Evolutionary conservation across 2,329 filamentous ascomycete species (phyloP), one percentile per base, ranked within the genome.

Genomic region (Stagonosporopsis cucurbitacearum): DNA sequence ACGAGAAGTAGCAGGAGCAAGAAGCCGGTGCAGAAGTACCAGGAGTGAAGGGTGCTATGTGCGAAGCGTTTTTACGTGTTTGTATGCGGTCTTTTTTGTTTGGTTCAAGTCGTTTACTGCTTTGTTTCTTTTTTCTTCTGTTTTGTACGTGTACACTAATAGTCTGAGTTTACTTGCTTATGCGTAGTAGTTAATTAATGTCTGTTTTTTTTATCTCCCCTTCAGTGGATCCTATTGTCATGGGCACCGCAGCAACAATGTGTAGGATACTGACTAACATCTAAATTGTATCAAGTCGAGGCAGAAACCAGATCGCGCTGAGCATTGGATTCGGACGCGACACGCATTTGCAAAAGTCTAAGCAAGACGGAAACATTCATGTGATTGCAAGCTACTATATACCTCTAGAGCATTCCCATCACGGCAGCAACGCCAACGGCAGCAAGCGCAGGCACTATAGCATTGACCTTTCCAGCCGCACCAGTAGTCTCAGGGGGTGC

Each of bases 401-500:
- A n/a, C 33, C 11, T 36, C n/a, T 36, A 52, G 5, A 50, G 45
- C 35, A 50, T 25, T 22, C 45, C 32, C 25, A 54, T 40, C 12
- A 54, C 6, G 13, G 37, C 43, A 20, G 39, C 35, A 39, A 48
- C 32, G 13, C 47, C 54, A 9, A 57, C 19, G 1, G 42, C 54
- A 26, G 20, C 47, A 43, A 57, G 23, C 8, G 42, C 54, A 48
- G 42, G 36, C 6, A 44, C 42, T n/a, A 20, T 20, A 9, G 36
- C 20, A 3, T 42, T 44, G 13, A 47, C n/a, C 12, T 32, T 50
- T 2, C 28, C 42, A 15, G 47, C 53, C 13, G 53, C 53, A 32
- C 53, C 47, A 42, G 46, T 56, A n/a, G 28, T 46, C 22, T 40
- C 40, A n/a, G 52, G 25, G 26, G 17, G 35, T 9, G 17, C 11